A percentile compares a stretch with the other conserved stretches of the same genome.
Evolutionary conservation across 1,139 yeast genomes (phyloP).

Genomic region (Magnusiomyces ingens): DNA sequence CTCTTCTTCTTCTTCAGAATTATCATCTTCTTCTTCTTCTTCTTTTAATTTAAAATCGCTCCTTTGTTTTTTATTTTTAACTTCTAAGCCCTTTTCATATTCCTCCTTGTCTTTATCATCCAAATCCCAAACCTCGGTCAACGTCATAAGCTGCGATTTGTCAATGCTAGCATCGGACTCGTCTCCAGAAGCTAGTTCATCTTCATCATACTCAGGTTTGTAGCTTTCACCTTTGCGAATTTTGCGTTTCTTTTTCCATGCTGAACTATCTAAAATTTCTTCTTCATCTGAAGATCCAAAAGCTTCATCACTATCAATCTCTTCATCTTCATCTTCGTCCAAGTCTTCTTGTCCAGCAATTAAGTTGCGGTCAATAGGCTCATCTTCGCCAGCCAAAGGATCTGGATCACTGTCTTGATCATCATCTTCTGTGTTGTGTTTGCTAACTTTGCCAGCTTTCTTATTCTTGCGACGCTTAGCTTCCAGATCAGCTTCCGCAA

Average conservation of each 20-base stretch:
- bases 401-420: constrained; percentile 31
- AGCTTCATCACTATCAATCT: constrained; percentile 41
- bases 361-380: constrained; percentile 16
- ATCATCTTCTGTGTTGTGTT: constrained; percentile 23
- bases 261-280: constrained; percentile 20
- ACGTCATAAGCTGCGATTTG: constrained; percentile 63
- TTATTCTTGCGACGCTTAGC: constrained; percentile 16
- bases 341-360: constrained; percentile 24
- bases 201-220: constrained; percentile 14
- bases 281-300: constrained; percentile 33
- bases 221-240: constrained; percentile 16
- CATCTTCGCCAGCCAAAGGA: constrained; percentile 30
- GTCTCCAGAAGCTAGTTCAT: constrained; percentile 21
- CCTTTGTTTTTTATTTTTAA: constrained; percentile 19
- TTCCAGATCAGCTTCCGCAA: constrained; percentile 35
- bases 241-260: constrained; percentile 21
- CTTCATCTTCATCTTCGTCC: constrained; percentile 39
- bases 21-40: constrained; percentile 28
- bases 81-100: constrained; percentile 17
- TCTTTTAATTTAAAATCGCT: constrained; percentile 17
- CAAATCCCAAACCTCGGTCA: constrained; percentile 85
- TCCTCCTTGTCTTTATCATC: constrained; percentile 44
- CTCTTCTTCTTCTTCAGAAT: constrained; percentile 26
- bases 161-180: constrained; percentile 46
- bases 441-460: constrained; percentile 13